Conservation (phyloP, 2,329 filamentous ascomycete species). For the Xylariaceae sp. region DNA sequence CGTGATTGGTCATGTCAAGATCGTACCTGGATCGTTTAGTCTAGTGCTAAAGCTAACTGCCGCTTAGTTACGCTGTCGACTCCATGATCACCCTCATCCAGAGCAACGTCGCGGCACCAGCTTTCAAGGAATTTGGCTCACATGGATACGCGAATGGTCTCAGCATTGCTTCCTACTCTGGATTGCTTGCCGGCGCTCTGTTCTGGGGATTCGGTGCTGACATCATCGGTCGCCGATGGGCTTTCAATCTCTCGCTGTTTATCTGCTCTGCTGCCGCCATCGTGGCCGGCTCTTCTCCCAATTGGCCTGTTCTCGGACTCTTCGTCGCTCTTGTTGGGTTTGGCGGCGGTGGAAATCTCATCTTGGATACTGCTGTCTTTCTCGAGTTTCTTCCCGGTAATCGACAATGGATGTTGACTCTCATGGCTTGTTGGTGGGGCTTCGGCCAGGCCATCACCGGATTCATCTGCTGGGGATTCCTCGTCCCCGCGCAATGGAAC, state of each 20-base stretch:
- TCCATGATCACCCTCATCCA: slow-evolving; percentile 58
- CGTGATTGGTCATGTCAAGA: background rate
- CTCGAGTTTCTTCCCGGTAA: slow-evolving; percentile 47
- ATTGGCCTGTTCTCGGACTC: slow-evolving; percentile 61
- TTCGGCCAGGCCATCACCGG: slow-evolving; percentile 47
- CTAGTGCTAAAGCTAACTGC: background rate
- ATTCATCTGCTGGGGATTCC: slow-evolving; percentile 49
- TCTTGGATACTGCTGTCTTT: slow-evolving; percentile 57
- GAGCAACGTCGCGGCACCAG: slow-evolving; percentile 58
- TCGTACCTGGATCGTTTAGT: too few species aligned
- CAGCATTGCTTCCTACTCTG: slow-evolving; percentile 57
- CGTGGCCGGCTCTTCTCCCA: slow-evolving; percentile 64
- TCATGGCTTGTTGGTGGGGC: slow-evolving; percentile 58
- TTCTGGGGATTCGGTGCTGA: slow-evolving; percentile 70
- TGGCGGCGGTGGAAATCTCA: slow-evolving; percentile 61
- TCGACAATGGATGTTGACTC: slow-evolving; percentile 63
- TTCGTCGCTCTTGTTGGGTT: slow-evolving; percentile 64
- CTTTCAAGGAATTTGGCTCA: slow-evolving; percentile 57
- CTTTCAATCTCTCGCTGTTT: slow-evolving; percentile 67
- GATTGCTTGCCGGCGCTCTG: slow-evolving; percentile 51
- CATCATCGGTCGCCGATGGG: slow-evolving; percentile 64
- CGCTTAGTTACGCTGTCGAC: slow-evolving; percentile 53
- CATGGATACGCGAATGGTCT: slow-evolving; percentile 54
- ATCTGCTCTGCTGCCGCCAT: slow-evolving; percentile 61
- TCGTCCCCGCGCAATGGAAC: slow-evolving; percentile 42